phyloP scores from a whole-genome alignment of 176 grass and related monocot genomes.

The Elaeis guineensis region DNA sequence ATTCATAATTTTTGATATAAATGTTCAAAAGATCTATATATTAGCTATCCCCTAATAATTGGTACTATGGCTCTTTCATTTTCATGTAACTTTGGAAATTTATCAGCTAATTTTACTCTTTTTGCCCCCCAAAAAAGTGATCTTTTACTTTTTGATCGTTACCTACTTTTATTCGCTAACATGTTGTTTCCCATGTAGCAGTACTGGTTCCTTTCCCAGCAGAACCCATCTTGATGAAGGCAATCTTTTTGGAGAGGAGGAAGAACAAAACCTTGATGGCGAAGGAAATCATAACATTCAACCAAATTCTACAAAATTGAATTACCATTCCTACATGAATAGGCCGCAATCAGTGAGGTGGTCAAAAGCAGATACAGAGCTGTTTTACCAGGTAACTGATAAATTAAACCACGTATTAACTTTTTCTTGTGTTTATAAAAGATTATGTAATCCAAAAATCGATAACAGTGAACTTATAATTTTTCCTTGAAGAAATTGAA shows the following conservation, averaged over 20 bases:
- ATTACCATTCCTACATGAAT: constrained; percentile 91
- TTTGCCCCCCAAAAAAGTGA: no score
- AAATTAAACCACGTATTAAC: constrained; percentile 13
- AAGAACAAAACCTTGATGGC: constrained; percentile 20
- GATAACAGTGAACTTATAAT: neutral
- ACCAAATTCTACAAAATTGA: constrained; percentile 45
- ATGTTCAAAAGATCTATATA: no score
- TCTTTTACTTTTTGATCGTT: neutral
- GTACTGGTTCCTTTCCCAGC: constrained; percentile 9
- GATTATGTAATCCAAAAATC: neutral
- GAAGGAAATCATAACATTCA: constrained; percentile 12
- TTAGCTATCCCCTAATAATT: no score
- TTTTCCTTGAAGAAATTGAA: neutral
- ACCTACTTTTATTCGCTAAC: neutral
- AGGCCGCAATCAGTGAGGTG: constrained; percentile 32
- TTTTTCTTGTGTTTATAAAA: constrained; percentile 11
- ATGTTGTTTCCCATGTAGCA: neutral
- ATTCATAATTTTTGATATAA: no score
- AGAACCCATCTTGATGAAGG: constrained; percentile 23
- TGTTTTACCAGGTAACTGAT: constrained; percentile 76
- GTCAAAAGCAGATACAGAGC: constrained; percentile 76
- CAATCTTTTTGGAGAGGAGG: constrained; percentile 26
- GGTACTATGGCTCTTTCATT: no score
- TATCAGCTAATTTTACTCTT: no score
- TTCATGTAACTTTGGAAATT: no score